These are phyloP conservation scores for Solanum aculeatissimum DNA, from an alignment of 305 asterid genomes.

Conservation along the genomic window DNA sequence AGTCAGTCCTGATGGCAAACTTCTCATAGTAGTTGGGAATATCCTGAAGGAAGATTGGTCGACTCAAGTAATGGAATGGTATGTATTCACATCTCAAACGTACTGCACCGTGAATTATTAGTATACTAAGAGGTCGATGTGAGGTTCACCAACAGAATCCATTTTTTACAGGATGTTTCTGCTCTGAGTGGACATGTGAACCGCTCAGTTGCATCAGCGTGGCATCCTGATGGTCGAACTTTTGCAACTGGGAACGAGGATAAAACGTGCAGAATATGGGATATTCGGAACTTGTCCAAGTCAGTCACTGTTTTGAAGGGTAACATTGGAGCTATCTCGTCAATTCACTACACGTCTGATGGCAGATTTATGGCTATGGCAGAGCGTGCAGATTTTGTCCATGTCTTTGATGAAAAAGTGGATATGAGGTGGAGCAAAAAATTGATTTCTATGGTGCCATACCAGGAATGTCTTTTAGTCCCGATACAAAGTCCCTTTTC, in stretches of 20 bases:
- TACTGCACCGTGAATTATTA: background rate
- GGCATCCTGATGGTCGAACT: conserved; percentile 45
- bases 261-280: conserved; percentile 72
- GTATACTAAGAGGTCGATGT: background rate
- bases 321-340: conserved; percentile 67
- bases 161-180: background rate
- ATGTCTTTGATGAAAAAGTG: conserved; percentile 49
- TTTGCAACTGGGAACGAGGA: conserved; percentile 88
- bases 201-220: background rate
- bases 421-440: conserved; percentile 62
- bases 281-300: conserved; percentile 43
- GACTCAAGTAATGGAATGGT: background rate
- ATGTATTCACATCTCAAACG: background rate
- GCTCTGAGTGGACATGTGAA: background rate
- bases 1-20: conserved; percentile 72
- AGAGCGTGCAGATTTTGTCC: conserved; percentile 79
- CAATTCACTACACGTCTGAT: conserved; percentile 62
- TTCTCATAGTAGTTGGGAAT: conserved; percentile 72
- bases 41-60: conserved; percentile 39
- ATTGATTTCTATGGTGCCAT: conserved; percentile 80
- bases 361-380: conserved; percentile 84
- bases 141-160: background rate
- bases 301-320: conserved; percentile 49
- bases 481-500: conserved; percentile 61
- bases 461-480: conserved; percentile 70